Evolutionary conservation across 1,284 basidiomycete species (phyloP).

Genomic region (Cutaneotrichosporon dermatis): DNA sequence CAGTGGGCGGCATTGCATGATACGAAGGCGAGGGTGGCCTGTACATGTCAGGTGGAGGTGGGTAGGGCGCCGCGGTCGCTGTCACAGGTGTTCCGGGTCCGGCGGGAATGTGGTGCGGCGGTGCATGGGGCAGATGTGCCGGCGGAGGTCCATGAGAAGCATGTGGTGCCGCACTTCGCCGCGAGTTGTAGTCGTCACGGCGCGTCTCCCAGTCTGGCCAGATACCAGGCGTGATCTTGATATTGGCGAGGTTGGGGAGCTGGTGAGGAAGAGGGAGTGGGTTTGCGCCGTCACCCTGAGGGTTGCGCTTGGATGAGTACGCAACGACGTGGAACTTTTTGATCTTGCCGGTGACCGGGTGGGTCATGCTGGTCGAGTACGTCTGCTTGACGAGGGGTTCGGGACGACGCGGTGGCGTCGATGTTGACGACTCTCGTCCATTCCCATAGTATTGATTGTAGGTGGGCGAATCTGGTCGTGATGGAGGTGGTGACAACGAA

Average conservation of each 20-base stretch:
- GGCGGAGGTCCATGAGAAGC: conserved; percentile 4
- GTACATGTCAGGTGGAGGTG: conserved; percentile 13
- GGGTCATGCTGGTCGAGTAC: conserved; percentile 45
- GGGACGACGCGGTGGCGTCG: conserved; percentile 22
- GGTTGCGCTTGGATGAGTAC: conserved; percentile 45
- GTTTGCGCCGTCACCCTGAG: conserved; percentile 40
- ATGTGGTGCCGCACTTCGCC: conserved; percentile 13
- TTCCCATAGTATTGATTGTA: conserved; percentile 24
- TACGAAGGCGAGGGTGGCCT: conserved; percentile 15
- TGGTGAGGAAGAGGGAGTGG: conserved; percentile 42
- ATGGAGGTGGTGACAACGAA: conserved; percentile 36
- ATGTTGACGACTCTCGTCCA: conserved; percentile 12
- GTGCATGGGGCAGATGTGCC: conserved; percentile 13
- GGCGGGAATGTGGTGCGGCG: conserved; percentile 12
- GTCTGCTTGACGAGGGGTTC: conserved; percentile 48
- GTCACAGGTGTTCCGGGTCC: conserved; percentile 19
- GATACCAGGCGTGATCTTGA: conserved; percentile 39
- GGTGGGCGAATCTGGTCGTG: conserved; percentile 18
- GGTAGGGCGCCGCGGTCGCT: conserved; percentile 15
- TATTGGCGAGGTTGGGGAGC: conserved; percentile 35
- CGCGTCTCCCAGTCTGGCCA: conserved; percentile 47
- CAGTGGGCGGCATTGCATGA: not conserved
- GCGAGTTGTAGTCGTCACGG: conserved; percentile 28
- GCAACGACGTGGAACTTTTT: conserved; percentile 48
- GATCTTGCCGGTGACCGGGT: conserved; percentile 37